phyloP scores from a whole-genome alignment of 257 asterid genomes.

The Gentiana straminea region DNA sequence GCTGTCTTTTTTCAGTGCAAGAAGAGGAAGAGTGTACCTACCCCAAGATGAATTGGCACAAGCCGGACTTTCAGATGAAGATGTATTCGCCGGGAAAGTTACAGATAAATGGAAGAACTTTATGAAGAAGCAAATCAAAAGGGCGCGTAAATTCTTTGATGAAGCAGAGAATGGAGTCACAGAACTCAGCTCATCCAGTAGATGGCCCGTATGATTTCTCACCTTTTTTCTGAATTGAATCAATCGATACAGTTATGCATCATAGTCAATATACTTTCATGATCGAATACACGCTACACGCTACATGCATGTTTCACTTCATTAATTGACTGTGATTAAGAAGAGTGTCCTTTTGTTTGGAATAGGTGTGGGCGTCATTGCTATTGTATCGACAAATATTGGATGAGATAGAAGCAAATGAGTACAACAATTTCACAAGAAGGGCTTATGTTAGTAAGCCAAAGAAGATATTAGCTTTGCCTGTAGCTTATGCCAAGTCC shows the following conservation, averaged over 20 bases:
- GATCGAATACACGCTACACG: too few species aligned
- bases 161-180: slow-evolving; percentile 80
- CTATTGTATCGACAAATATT: slow-evolving; percentile 72
- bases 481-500: slow-evolving; percentile 82
- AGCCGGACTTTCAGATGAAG: slow-evolving; percentile 85
- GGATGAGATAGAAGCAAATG: slow-evolving; percentile 93
- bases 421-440: slow-evolving; percentile 87
- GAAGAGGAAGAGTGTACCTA: slow-evolving; percentile 85
- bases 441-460: slow-evolving; percentile 89
- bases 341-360: slow-evolving; percentile 2
- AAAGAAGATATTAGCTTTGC: slow-evolving; percentile 74
- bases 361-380: slow-evolving; percentile 83
- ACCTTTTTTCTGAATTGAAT: too few species aligned
- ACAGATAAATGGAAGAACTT: slow-evolving; percentile 90
- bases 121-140: slow-evolving; percentile 82
- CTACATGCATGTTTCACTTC: too few species aligned
- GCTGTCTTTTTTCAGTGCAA: slow-evolving; percentile 42
- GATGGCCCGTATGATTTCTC: slow-evolving; percentile 87
- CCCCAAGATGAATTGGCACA: slow-evolving; percentile 94
- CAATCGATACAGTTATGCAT: too few species aligned
- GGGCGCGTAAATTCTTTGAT: slow-evolving; percentile 86
- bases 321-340: too few species aligned
- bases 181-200: slow-evolving; percentile 86
- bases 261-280: too few species aligned
- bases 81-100: slow-evolving; percentile 73